Evolutionary conservation across 2,329 filamentous ascomycete genomes (phyloP), one percentile per base, ranked within the genome.

Genomic region (Chaetomiaceae sp.): DNA sequence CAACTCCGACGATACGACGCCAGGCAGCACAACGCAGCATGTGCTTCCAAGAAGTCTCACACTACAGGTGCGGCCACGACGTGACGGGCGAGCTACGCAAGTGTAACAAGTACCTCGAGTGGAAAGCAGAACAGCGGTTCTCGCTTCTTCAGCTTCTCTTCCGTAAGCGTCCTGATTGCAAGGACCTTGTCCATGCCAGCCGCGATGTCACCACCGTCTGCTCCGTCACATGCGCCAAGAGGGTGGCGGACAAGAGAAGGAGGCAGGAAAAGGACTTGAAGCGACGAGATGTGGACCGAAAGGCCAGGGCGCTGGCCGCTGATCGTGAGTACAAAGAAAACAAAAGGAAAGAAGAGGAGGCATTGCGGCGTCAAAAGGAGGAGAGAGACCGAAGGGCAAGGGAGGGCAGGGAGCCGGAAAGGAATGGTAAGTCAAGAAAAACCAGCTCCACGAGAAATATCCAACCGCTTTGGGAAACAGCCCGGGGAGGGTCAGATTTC

Each of bases 241-340:
- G 13, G 37, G 5, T 13, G 12, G 3, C 17, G 3, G 33, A 31
- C 30, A 12, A n/a, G 30, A 33, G 30, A 33, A 30, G 3, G 4
- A 40, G 13, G 7, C n/a, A 19, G 16, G 39, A 37, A 5, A 42
- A 33, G 14, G 43, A 43, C 14, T 16, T 38, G 16, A 3, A 10
- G 31, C 12, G 13, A 7, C 30, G 35, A 8, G 21, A 42, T 17
- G 31, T 23, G 40, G 19, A 20, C 9, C 12, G 7, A n/a, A 17
- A 23, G 8, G n/a, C 31, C 27, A 44, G 48, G 13, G 48, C 43
- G 3, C 16, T n/a, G 16, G 42, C 35, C 4, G 14, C 7, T 20
- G 20, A 19, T 9, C 39, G 42, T 2, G 42, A 51, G 43, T 46
- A 48, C 30, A 13, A 16, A 8, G 21, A 44, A 17, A 40, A 50